phyloP scores from a whole-genome alignment of 805 yeast genomes.

The Candida sonorensis region DNA sequence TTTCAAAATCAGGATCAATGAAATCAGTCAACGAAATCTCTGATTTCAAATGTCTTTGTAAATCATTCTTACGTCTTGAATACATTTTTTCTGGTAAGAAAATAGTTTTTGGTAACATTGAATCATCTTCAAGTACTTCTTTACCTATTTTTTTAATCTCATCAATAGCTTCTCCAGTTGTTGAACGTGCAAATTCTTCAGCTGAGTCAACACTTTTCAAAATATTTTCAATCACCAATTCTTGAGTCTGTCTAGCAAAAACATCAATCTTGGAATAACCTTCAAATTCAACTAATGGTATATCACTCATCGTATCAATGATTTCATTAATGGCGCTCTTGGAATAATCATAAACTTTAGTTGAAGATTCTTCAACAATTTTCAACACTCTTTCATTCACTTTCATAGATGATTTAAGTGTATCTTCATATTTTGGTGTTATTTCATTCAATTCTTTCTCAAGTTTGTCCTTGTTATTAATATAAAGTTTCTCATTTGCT shows the following conservation, averaged over 20 bases:
- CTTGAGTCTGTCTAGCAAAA: constrained; percentile 66
- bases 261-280: constrained; percentile 62
- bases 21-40: constrained; percentile 66
- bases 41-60: constrained; percentile 51
- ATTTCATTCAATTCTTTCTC: constrained; percentile 46
- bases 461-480: constrained; percentile 41
- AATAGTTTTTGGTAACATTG: constrained; percentile 48
- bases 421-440: constrained; percentile 56
- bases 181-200: constrained; percentile 61
- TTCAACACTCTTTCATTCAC: constrained; percentile 55
- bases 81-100: constrained; percentile 80
- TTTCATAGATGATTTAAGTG: constrained; percentile 43
- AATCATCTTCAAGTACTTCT: constrained; percentile 55
- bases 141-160: constrained; percentile 59
- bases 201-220: constrained; percentile 53
- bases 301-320: constrained; percentile 34
- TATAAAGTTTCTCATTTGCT: constrained; percentile 52
- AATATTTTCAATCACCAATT: constrained; percentile 58
- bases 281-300: constrained; percentile 37
- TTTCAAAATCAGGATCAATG: constrained; percentile 67
- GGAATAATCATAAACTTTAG: constrained; percentile 55
- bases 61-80: constrained; percentile 58
- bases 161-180: constrained; percentile 55
- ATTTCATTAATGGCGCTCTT: constrained; percentile 44
- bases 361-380: constrained; percentile 54